Conservation (phyloP, 2,329 filamentous ascomycete species). For the Cladophialophora psammophila region DNA sequence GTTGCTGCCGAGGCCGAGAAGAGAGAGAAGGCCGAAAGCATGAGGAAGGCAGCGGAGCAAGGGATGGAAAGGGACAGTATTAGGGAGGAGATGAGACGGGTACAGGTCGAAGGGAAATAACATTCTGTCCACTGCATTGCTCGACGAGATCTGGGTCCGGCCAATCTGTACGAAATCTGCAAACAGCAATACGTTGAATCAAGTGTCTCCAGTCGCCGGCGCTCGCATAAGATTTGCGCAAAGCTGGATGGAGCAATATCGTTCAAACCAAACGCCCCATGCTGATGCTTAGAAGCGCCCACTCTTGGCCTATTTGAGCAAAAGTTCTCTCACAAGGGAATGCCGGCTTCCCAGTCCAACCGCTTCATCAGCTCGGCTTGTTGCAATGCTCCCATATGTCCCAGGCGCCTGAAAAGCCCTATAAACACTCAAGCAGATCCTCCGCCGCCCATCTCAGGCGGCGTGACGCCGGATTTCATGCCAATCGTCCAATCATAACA, state of each 20-base stretch:
- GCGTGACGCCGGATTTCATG: constrained; percentile 10
- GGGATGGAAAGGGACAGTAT: constrained; percentile 44
- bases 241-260: neutral
- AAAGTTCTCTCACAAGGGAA: neutral
- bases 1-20: constrained; percentile 53
- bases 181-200: constrained; percentile 1
- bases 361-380: neutral
- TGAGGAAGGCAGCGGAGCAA: constrained; percentile 50
- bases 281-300: neutral
- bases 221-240: constrained; percentile 2
- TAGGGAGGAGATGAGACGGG: constrained; percentile 52
- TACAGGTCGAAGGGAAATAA: constrained; percentile 39
- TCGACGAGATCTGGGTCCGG: neutral
- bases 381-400: neutral
- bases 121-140: neutral
- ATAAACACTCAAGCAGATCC: neutral
- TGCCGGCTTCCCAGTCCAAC: constrained; percentile 1
- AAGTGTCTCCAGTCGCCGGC: neutral
- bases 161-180: constrained; percentile 9
- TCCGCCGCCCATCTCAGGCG: constrained; percentile 7
- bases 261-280: neutral
- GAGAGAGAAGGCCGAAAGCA: constrained; percentile 47
- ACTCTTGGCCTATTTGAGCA: neutral
- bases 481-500: constrained; percentile 13
- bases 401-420: neutral